A percentile compares a stretch with the other conserved stretches of the same genome.
phyloP scores from a whole-genome alignment of 306 rosid genomes.

The Parietaria judaica region DNA sequence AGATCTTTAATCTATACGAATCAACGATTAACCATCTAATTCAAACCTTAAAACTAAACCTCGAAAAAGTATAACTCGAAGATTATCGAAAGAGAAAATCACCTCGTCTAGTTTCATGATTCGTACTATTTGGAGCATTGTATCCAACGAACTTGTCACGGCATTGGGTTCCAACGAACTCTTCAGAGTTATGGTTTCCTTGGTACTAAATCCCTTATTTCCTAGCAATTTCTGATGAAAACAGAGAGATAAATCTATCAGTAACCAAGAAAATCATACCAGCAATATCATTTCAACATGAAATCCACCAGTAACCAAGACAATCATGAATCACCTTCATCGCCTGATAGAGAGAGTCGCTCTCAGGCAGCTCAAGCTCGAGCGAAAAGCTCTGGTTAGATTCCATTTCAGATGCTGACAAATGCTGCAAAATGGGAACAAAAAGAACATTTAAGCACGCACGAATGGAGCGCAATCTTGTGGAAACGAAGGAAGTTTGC shows the following conservation, averaged over 20 bases:
- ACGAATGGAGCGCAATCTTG: too few relatives aligned
- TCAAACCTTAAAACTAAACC: constrained; percentile 2
- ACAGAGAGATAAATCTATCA: constrained; percentile 2
- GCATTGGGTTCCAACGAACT: constrained; percentile 27
- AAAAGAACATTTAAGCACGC: too few relatives aligned
- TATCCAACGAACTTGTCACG: constrained; percentile 32
- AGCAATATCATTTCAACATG: constrained; percentile 5
- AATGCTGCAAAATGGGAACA: constrained; percentile 24
- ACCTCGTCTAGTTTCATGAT: constrained; percentile 80
- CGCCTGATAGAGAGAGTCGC: constrained; percentile 41
- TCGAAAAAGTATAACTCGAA: not conserved
- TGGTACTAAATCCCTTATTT: constrained; percentile 47
- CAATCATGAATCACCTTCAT: constrained; percentile 53
- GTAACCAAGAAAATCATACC: constrained; percentile 1
- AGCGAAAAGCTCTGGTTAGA: constrained; percentile 33
- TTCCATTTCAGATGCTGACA: constrained; percentile 16
- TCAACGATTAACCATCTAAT: not conserved
- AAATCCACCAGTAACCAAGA: not conserved
- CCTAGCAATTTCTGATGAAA: constrained; percentile 49
- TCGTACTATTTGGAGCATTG: constrained; percentile 51
- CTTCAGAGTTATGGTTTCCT: constrained; percentile 38
- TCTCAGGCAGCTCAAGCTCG: constrained; percentile 53
- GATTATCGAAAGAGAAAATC: constrained; percentile 18
- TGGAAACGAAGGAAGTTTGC: too few relatives aligned
- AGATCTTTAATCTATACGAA: too few relatives aligned